phyloP scores from a whole-genome alignment of 202 grass and related monocot genomes.

The Zoysia matrella region DNA sequence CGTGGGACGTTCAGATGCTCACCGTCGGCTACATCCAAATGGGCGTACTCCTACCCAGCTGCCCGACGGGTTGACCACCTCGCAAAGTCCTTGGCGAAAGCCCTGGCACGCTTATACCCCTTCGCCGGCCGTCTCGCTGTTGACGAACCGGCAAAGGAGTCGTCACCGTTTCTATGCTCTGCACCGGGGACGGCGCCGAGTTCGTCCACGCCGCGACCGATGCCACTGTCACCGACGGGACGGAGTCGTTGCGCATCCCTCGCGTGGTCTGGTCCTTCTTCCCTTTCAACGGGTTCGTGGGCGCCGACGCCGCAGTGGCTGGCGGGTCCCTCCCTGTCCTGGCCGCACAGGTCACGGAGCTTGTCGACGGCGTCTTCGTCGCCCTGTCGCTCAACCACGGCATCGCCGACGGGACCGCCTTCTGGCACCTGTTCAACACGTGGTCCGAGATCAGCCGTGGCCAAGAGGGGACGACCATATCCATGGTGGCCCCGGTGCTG shows the following conservation, averaged over 20 bases:
- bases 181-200: conserved; percentile 40
- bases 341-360: conserved; percentile 40
- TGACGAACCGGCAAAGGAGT: neutral
- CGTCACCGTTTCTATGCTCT: conserved; percentile 6
- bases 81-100: conserved; percentile 17
- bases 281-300: conserved; percentile 29
- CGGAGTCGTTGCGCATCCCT: neutral
- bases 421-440: conserved; percentile 46
- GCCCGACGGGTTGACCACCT: neutral
- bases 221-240: conserved; percentile 20
- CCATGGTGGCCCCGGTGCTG: conserved; percentile 1
- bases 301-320: neutral
- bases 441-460: conserved; percentile 7
- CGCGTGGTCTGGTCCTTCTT: conserved; percentile 21
- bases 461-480: too few species aligned
- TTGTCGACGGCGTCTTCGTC: conserved; percentile 55
- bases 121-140: conserved; percentile 39
- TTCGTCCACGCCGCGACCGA: conserved; percentile 47
- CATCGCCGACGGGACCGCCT: conserved; percentile 48
- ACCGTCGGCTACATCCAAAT: neutral
- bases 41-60: neutral
- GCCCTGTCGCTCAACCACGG: conserved; percentile 47
- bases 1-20: neutral
- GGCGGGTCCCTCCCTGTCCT: neutral
- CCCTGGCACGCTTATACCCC: conserved; percentile 37